These are phyloP conservation scores for Brassica incana DNA, from an alignment of 345 rosid species.

Conservation along the genomic window DNA sequence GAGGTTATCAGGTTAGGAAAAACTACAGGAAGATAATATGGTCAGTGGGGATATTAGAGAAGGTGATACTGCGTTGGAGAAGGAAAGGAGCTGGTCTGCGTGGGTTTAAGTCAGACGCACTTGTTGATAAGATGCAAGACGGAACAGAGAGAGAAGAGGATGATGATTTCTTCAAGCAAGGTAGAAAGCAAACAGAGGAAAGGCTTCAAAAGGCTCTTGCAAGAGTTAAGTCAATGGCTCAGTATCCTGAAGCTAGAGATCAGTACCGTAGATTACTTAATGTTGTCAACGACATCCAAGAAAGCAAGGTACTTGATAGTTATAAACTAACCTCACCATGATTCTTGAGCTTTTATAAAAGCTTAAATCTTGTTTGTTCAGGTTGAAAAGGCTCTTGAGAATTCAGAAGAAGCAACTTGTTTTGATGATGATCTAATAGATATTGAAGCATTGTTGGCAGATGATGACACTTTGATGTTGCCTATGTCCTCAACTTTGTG, in stretches of 20 bases:
- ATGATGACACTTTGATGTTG: slow-evolving; percentile 54
- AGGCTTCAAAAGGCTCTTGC: slow-evolving; percentile 78
- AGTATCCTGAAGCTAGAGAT: slow-evolving; percentile 87
- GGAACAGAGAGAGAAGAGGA: slow-evolving; percentile 64
- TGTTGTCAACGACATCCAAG: slow-evolving; percentile 76
- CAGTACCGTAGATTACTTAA: slow-evolving; percentile 75
- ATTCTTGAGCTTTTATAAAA: not conserved
- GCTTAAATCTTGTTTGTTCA: not conserved
- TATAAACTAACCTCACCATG: not conserved
- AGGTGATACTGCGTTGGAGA: slow-evolving; percentile 93
- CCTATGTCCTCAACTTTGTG: slow-evolving; percentile 39
- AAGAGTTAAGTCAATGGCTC: slow-evolving; percentile 91
- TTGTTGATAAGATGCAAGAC: slow-evolving; percentile 46
- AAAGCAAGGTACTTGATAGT: slow-evolving; percentile 56
- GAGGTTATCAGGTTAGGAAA: slow-evolving; percentile 92
- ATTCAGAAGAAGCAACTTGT: slow-evolving; percentile 37
- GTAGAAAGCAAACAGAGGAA: slow-evolving; percentile 85
- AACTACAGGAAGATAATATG: slow-evolving; percentile 71
- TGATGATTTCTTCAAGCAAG: slow-evolving; percentile 77
- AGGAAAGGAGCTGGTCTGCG: slow-evolving; percentile 86
- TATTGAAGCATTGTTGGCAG: slow-evolving; percentile 49
- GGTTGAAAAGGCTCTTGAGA: slow-evolving; percentile 45
- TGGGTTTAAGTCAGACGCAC: slow-evolving; percentile 70
- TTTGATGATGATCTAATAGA: slow-evolving; percentile 58
- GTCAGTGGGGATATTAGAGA: slow-evolving; percentile 93